Percentiles rank a stretch among this genome's conserved stretches.
phyloP scores from a whole-genome alignment of 208 protist species.

The Acanthamoeba lenticulata region DNA sequence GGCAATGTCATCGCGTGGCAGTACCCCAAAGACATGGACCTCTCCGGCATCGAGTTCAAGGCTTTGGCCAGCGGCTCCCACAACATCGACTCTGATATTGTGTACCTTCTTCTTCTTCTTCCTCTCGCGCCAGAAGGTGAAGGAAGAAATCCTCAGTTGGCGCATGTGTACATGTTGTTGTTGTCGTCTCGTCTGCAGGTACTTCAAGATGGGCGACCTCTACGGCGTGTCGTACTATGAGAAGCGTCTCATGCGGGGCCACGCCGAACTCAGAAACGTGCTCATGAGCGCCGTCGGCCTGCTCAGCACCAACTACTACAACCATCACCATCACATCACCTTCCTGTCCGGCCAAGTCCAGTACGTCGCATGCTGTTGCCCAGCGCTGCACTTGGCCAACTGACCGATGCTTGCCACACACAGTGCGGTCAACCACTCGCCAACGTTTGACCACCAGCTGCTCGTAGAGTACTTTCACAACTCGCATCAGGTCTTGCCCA shows the following conservation, averaged over 20 bases:
- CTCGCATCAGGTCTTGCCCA: background rate
- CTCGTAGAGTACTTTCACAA: background rate
- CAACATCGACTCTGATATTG: background rate
- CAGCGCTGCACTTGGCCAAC: background rate
- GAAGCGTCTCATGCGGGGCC: slow-evolving; percentile 16
- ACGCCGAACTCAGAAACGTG: background rate
- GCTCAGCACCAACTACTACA: slow-evolving; percentile 6
- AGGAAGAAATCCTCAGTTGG: background rate
- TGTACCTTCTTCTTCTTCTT: background rate
- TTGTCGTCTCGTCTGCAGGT: background rate
- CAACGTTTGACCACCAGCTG: background rate
- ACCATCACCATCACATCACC: slow-evolving; percentile 1
- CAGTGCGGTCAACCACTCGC: background rate
- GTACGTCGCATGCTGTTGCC: background rate
- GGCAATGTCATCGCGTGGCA: slow-evolving; percentile 43
- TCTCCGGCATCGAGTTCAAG: slow-evolving; percentile 60
- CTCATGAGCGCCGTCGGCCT: slow-evolving; percentile 52
- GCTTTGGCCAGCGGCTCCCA: slow-evolving; percentile 62
- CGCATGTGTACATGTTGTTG: background rate
- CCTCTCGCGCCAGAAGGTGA: background rate
- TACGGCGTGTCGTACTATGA: slow-evolving; percentile 43
- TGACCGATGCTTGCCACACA: background rate
- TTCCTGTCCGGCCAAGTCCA: slow-evolving; percentile 55
- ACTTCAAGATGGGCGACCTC: background rate
- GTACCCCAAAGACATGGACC: slow-evolving; percentile 59